Evolutionary conservation across 192 early-diverging fungal genomes (phyloP), one percentile per base, ranked within the genome.

Genomic region (Linnemannia zychae): DNA sequence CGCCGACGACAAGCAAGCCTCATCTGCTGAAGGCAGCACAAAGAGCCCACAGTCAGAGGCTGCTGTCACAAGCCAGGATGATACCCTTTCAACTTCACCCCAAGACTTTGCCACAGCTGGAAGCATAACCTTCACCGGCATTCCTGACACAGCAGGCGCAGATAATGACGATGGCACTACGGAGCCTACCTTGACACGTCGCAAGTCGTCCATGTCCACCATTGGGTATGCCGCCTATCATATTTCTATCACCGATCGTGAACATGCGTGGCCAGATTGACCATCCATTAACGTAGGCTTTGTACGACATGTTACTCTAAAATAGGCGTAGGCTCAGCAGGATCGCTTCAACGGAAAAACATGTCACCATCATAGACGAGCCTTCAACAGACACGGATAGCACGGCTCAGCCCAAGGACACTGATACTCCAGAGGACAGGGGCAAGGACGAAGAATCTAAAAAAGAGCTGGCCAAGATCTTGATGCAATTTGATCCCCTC

Each of bases 401-500:
- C 0, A 24, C 13, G 5, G 24, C 15, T 9, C 67, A 36, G 33
- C 17, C 28, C 18, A 28, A 66, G 6, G 49, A 28, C 3, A 57
- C 40, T 7, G 37, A 34, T 20, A 66, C 74, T 22, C 31, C 52
- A 24, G 70, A 79, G 20, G 77, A 53, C 22, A 79, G 15, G 22
- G 36, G 33, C 7, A 75, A 73, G 12, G 74, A 79, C 0, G 83
- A 85, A 20, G 83, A 79, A 22, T 60, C 53, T 0, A 85, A 76
- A 47, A 33, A 79, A 9, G 83, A 85, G 44, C n/a, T 85, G 47
- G 52, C 83, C 7, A 85, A 79, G 38, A 85, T 85, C 40, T 40
- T 85, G 31, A 74, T 75, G 65, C 83, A 85, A 38, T 85, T 85
- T 79, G 83, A 85, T 53, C 83, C 83, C 37, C 83, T 85, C 37